Base-by-base conservation (phyloP, 2,329 filamentous ascomycete genomes). In the Calonectria naviculata region DNA sequence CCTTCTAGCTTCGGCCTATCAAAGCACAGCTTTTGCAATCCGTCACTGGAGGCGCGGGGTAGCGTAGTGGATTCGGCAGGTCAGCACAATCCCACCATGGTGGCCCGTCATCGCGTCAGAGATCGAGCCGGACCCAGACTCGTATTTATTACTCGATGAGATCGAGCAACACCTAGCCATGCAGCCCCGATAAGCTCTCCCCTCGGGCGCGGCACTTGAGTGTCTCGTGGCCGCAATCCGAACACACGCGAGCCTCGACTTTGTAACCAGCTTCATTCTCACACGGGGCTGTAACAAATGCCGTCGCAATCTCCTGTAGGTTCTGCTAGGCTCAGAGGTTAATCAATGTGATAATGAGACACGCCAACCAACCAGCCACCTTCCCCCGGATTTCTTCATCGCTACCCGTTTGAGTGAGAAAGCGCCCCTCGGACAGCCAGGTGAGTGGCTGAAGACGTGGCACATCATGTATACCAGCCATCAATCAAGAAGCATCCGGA, bases 11-110 rank as follows among this genome's bases (percentile, higher is more conserved):
- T 62, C 49, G 46, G 10, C 78, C 78, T 73, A 80, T 80, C 78
- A 78, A 65, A 60, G 46, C 47, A 26, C 46, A 28, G 41, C 49
- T 52, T 80, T 80, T 79, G 64, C 73, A 80, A 78, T 69, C 70
- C 68, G 65, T 47, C 36, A 63, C 58, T 61, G 58, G 67, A 58
- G 36, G 72, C 69, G 71, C 71, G 71, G 72, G 73, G 74, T 78
- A 63, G 64, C 38, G 64, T 34, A 19, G 47, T 26, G 31, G 52
- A 26, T 58, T 58, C 10, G 52, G 31, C 12, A 63, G 34, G 47
- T 17, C 17, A 41, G 49, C 42, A 29, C 44, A 26, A 71, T 70
- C 49, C 67, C 76, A 76, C 67, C 72, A 78, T 79, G 67, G n/a
- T 41, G 44, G 64, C 42, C 56, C 19, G 61, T 5, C 49, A 78